phyloP scores from a whole-genome alignment of 352 stramenopile genomes.

The Phytophthora sojae region DNA sequence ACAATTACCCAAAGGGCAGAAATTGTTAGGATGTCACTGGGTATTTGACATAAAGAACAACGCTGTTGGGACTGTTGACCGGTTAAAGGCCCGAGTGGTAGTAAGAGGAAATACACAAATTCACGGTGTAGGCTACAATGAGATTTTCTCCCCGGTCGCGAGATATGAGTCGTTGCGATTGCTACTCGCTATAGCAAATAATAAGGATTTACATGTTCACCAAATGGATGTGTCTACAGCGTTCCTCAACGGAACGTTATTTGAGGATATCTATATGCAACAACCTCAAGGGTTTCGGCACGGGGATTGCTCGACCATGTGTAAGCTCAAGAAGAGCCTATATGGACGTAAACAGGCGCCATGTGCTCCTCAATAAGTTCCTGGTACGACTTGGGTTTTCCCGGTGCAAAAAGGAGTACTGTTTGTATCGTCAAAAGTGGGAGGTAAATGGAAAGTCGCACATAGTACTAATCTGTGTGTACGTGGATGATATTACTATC shows the following conservation, averaged over 20 bases:
- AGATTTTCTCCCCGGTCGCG: background rate
- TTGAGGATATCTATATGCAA: background rate
- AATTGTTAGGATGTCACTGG: background rate
- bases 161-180: constrained; percentile 9
- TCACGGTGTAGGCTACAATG: background rate
- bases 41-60: constrained; percentile 1
- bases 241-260: background rate
- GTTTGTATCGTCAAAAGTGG: constrained; percentile 5
- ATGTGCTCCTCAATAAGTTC: constrained; percentile 4
- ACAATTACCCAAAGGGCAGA: background rate
- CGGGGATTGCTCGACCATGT: background rate
- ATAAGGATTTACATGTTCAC: constrained; percentile 1
- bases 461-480: background rate
- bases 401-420: constrained; percentile 11
- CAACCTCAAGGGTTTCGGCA: background rate
- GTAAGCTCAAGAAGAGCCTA: background rate
- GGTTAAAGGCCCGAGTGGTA: background rate
- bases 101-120: background rate
- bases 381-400: constrained; percentile 10
- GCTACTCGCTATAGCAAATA: background rate
- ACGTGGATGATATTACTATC: background rate
- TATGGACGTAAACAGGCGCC: background rate
- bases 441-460: background rate
- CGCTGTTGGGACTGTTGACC: background rate
- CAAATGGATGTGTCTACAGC: background rate